These are phyloP conservation scores for Penicillium bovifimosum DNA, from an alignment of 495 filamentous ascomycete genomes.

Conservation along the genomic window DNA sequence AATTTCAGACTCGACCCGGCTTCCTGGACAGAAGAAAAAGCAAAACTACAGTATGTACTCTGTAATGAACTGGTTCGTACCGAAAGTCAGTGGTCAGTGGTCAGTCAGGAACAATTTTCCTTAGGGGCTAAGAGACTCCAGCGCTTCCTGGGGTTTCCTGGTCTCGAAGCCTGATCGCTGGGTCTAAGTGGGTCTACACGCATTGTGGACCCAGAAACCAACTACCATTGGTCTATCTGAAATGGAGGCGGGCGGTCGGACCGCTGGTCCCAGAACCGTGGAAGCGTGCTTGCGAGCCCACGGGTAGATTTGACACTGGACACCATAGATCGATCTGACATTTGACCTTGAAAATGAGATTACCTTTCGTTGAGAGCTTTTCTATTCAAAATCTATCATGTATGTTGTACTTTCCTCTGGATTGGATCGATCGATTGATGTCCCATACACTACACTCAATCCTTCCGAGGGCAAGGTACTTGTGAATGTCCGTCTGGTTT, in stretches of 20 bases:
- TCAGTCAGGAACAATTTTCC: background rate
- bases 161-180: constrained; percentile 9
- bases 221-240: constrained; percentile 8
- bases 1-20: no score
- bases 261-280: background rate
- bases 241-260: constrained; percentile 1
- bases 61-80: background rate
- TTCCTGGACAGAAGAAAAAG: no score
- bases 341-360: no score
- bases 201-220: background rate
- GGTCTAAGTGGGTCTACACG: background rate
- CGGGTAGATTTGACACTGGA: no score
- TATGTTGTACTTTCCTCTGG: no score
- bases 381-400: no score
- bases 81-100: background rate
- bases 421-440: no score
- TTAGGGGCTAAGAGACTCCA: no score
- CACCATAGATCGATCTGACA: no score
- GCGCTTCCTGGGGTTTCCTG: background rate
- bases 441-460: background rate
- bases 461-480: background rate
- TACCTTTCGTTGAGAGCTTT: no score
- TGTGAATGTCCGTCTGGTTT: background rate
- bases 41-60: no score
- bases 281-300: no score